Conservation (phyloP, 257 asterid species). For the Solanum etuberosum region DNA sequence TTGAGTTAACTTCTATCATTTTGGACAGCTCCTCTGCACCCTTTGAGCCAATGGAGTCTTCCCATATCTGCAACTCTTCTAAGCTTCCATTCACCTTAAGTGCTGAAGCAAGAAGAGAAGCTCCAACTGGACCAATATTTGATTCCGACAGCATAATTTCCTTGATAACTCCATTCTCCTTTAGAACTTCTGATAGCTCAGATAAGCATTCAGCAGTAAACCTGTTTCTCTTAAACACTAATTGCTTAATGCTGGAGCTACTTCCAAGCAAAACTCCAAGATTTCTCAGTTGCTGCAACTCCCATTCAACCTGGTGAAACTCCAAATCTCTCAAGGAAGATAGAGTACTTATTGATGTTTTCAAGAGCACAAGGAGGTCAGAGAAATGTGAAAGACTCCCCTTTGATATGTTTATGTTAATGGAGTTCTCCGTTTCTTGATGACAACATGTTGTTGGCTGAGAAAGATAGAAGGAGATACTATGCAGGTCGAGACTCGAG, state of each 20-base stretch:
- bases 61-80: conserved; percentile 71
- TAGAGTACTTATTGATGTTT: neutral
- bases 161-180: conserved; percentile 28
- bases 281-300: conserved; percentile 21
- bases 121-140: conserved; percentile 57
- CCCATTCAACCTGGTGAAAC: conserved; percentile 66
- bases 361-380: conserved; percentile 31
- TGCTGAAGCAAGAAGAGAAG: conserved; percentile 42
- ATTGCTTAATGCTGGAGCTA: conserved; percentile 24
- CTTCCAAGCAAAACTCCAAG: conserved; percentile 24
- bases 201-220: conserved; percentile 34
- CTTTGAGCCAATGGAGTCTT: conserved; percentile 60
- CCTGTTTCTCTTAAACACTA: conserved; percentile 43
- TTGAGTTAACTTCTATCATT: conserved; percentile 86
- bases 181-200: conserved; percentile 35
- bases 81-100: conserved; percentile 38
- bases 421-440: conserved; percentile 55
- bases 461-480: conserved; percentile 43
- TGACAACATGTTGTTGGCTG: conserved; percentile 34
- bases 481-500: conserved; percentile 30
- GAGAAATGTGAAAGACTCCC: conserved; percentile 21
- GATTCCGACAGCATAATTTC: conserved; percentile 52
- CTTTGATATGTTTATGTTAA: conserved; percentile 32
- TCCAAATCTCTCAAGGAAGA: conserved; percentile 35
- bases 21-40: conserved; percentile 77